phyloP scores from a whole-genome alignment of 192 early-diverging fungal genomes.

The Coemansia sp. region DNA sequence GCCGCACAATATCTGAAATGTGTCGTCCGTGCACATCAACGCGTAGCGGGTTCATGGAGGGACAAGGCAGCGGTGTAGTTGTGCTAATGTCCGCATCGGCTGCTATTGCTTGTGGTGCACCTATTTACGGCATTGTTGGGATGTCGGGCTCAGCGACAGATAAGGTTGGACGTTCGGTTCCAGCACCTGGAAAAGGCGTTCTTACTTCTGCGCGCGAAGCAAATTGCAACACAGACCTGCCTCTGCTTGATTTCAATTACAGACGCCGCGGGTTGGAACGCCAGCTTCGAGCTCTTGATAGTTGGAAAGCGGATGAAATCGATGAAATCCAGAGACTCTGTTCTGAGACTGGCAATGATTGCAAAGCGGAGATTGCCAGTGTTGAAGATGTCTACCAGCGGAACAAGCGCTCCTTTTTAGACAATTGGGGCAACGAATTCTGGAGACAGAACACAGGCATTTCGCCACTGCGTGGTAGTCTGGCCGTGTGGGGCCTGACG shows the following conservation, averaged over 20 bases:
- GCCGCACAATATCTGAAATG: conserved; percentile 85
- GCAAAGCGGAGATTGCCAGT: conserved; percentile 37
- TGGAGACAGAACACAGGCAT: conserved; percentile 75
- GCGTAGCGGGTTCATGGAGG: conserved; percentile 88
- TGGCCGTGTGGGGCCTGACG: conserved; percentile 83
- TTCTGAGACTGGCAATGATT: too few relatives aligned
- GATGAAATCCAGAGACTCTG: background rate
- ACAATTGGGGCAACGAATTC: conserved; percentile 79
- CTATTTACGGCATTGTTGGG: conserved; percentile 89
- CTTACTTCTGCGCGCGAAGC: conserved; percentile 83
- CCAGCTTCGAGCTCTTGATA: conserved; percentile 9
- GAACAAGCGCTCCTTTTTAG: conserved; percentile 69
- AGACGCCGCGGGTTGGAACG: conserved; percentile 65
- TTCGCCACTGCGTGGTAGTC: conserved; percentile 80
- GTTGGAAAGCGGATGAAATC: conserved; percentile 5
- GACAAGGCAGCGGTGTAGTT: conserved; percentile 84
- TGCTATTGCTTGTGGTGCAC: conserved; percentile 88
- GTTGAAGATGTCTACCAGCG: conserved; percentile 61
- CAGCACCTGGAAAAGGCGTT: conserved; percentile 93
- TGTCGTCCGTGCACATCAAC: conserved; percentile 86
- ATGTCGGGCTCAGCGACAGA: conserved; percentile 87
- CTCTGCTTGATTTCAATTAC: conserved; percentile 77
- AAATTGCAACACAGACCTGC: conserved; percentile 55
- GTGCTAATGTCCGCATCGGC: conserved; percentile 86
- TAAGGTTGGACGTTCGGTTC: conserved; percentile 91